Evolutionary conservation across 208 protist species (phyloP), one percentile per base, ranked within the genome.

Genomic region (Acanthamoeba culbertsoni): DNA sequence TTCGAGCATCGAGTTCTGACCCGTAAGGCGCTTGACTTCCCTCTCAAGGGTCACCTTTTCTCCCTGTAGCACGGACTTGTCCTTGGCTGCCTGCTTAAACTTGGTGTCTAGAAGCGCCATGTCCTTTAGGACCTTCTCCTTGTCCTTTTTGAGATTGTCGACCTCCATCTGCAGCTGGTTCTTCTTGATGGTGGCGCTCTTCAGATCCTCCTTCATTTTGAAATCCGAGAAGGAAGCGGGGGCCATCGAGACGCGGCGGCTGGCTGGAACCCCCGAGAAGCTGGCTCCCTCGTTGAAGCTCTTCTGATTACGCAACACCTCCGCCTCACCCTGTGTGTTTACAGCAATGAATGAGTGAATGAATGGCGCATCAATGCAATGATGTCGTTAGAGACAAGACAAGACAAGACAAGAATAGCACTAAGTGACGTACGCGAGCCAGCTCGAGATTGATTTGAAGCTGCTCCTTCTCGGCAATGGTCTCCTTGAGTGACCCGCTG

Each of bases 201-300:
- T 91, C 26, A 91, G 84, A 18, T 91, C 84, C 37, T 91, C 84
- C 62, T 71, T 91, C 40, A 91, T 71, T 35, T 73, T 91, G 35
- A 55, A n/a, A 5, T 84, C 73, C 73, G 46, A 43, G 43, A 84
- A 84, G 18, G 73, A 20, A 2, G 55, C 53, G 16, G 84, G 84
- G 31, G 84, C 84, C 26, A 91, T 91, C 37, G 84, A 91, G 12
- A 91, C 31, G 37, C 84, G 84, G 2, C 84, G 53, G 35, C 35
- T 84, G 31, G 42, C 43, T 4, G 45, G 26, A 33, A 43, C 40
- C n/a, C 73, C 73, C 14, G 73, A 84, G 73, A 84, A 84, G 73
- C 73, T 84, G 0, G 73, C 18, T 8, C 68, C 68, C 42, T 84
- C 73, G 43, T 55, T 84, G 28, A 84, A 84, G 43, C 42, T 8